These are phyloP conservation scores for Guadua angustifolia DNA, from an alignment of 176 grass and related monocot genomes.

Conservation along the genomic window DNA sequence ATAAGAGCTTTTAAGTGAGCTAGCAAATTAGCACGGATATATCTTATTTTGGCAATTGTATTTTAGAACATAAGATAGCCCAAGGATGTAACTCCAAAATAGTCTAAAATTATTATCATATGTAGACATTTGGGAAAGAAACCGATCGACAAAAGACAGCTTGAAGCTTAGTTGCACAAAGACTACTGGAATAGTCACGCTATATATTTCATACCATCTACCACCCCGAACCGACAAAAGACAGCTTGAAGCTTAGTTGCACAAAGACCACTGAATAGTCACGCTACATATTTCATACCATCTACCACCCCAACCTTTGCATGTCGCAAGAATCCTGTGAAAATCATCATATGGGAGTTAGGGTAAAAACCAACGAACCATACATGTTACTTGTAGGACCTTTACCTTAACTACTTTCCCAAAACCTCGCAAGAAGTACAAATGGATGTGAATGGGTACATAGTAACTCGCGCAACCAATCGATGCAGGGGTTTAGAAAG, in stretches of 20 bases:
- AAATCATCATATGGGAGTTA: slow-evolving; percentile 43
- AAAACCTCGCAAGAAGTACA: slow-evolving; percentile 77
- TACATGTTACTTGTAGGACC: slow-evolving; percentile 26
- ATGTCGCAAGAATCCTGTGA: slow-evolving; percentile 82
- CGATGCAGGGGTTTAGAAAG: slow-evolving; percentile 17
- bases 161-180: slow-evolving; percentile 33
- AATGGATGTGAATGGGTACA: slow-evolving; percentile 81
- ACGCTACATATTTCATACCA: too few species aligned
- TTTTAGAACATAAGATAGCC: neutral
- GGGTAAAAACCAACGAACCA: neutral
- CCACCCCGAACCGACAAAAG: too few species aligned
- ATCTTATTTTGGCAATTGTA: neutral
- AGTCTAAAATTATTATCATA: slow-evolving; percentile 23
- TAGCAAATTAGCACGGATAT: neutral
- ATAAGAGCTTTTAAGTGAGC: slow-evolving; percentile 2
- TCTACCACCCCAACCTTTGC: too few species aligned
- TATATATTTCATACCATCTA: slow-evolving; percentile 88
- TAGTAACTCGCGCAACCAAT: slow-evolving; percentile 64
- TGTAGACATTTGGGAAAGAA: slow-evolving; percentile 30
- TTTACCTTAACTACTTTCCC: slow-evolving; percentile 93
- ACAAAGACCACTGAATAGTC: too few species aligned
- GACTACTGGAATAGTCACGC: slow-evolving; percentile 84
- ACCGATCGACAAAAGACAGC: slow-evolving; percentile 3
- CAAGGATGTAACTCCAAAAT: slow-evolving; percentile 13
- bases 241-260: too few species aligned